Base-by-base conservation (phyloP, 2,329 filamentous ascomycete genomes). In the Ceratocystis destructans region DNA sequence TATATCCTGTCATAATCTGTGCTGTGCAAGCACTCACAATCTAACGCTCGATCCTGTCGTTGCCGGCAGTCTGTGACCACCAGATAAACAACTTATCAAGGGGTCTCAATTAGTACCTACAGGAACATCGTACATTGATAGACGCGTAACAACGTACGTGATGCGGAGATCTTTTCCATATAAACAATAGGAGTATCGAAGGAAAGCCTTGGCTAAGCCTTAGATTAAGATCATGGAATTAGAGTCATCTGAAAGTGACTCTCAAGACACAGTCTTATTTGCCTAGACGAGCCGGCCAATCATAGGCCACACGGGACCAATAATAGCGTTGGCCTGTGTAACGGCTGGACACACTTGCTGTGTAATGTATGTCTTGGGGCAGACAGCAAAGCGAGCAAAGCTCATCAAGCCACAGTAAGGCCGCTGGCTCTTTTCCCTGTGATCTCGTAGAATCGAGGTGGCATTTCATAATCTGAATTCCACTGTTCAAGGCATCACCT, bases 291-390 rank as follows among this genome's bases (percentile, higher is more conserved):
- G 55, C 31, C 17, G 28, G 55, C 28, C 55, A 59, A 59, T 59
- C 28, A 59, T 15, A n/a, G n/a, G 25, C 28, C 25, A 28, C 3
- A 28, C 15, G 10, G 25, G 5, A 10, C 28, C 28, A 59, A 59
- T 59, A 59, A 17, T 20, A 59, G 55, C n/a, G 55, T 33, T 20
- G n/a, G 28, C 33, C 25, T 59, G 55, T 59, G 55, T 59, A 59
- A 59, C 55, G 7, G 15, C 15, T n/a, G 28, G 8, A 10, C 15
- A 33, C 31, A 33, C 33, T 4, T 17, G 2, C 22, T 59, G 28
- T 59, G 55, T 37, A 59, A 59, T 31, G 33, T 8, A 5, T 8
- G 55, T 6, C 8, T n/a, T 37, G 2, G 12, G 2, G 28, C 3
- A 33, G 55, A 59, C 55, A 17, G 28, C 28, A 10, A 31, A 31